These are phyloP conservation scores for Neopestalotiopsis rosae DNA, from an alignment of 2,329 filamentous ascomycete genomes.

Conservation along the genomic window DNA sequence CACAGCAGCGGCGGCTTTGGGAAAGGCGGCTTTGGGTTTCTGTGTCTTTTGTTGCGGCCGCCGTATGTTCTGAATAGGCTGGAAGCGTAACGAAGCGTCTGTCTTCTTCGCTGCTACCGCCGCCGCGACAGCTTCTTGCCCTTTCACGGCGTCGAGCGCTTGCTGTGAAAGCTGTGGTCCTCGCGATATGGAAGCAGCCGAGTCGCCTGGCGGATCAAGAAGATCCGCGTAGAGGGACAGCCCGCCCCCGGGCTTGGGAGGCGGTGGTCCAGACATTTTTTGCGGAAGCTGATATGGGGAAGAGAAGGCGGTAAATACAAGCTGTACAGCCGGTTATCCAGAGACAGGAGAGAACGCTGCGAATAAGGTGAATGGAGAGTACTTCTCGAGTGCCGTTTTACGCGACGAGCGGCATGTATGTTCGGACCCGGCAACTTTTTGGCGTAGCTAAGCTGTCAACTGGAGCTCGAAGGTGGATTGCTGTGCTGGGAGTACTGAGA, in stretches of 20 bases:
- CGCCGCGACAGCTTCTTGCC: slow-evolving; percentile 53
- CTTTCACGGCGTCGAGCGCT: slow-evolving; percentile 48
- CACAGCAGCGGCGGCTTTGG: slow-evolving; percentile 45
- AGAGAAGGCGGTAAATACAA: neutral
- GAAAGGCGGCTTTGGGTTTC: slow-evolving; percentile 63
- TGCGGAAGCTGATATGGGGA: neutral
- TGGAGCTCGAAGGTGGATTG: neutral
- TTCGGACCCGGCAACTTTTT: neutral
- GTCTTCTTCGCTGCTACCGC: slow-evolving; percentile 69
- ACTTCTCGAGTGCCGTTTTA: neutral
- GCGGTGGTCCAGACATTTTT: slow-evolving; percentile 33
- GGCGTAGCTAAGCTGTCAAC: neutral
- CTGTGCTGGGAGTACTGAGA: neutral
- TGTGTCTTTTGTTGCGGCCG: slow-evolving; percentile 72
- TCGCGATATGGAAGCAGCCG: slow-evolving; percentile 73
- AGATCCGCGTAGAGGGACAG: slow-evolving; percentile 87
- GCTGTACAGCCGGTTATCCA: neutral
- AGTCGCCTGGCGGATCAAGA: slow-evolving; percentile 62
- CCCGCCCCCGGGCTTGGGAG: slow-evolving; percentile 50
- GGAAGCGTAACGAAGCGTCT: slow-evolving; percentile 78
- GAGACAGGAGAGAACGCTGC: neutral
- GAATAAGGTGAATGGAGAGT: neutral
- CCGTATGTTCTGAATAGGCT: slow-evolving; percentile 70
- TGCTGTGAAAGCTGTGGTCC: slow-evolving; percentile 76
- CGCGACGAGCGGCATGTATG: neutral